phyloP scores from a whole-genome alignment of 305 asterid species.

The Withania somnifera region DNA sequence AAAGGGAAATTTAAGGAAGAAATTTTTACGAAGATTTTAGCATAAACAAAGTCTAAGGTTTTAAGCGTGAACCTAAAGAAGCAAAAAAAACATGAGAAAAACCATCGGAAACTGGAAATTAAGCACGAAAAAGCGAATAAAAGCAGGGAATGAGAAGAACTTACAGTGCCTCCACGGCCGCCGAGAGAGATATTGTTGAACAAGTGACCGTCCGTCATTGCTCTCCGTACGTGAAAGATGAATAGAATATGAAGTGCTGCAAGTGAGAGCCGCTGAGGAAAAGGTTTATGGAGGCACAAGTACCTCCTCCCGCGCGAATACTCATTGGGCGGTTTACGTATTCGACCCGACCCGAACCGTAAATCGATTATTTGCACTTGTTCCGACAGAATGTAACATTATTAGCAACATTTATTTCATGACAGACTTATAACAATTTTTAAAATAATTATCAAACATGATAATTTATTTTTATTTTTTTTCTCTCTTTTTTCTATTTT shows the following conservation, averaged over 20 bases:
- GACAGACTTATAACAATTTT: too few species aligned
- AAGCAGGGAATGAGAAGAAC: not conserved
- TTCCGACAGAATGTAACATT: too few species aligned
- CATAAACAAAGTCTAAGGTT: not conserved
- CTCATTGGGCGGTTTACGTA: not conserved
- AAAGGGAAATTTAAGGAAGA: not conserved
- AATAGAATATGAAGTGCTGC: not conserved
- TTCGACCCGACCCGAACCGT: not conserved
- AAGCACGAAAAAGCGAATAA: not conserved
- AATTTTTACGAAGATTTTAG: not conserved
- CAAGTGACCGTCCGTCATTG: slow-evolving; percentile 74
- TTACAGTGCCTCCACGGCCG: slow-evolving; percentile 91
- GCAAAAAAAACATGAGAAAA: not conserved
- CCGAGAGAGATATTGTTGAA: slow-evolving; percentile 76
- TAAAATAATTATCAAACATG: too few species aligned
- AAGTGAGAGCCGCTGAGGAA: not conserved
- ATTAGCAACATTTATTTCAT: too few species aligned
- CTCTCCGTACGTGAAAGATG: not conserved
- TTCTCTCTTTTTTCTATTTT: too few species aligned
- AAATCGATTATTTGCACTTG: not conserved
- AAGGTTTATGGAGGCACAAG: not conserved
- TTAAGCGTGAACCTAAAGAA: not conserved
- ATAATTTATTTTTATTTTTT: too few species aligned
- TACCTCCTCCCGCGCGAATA: slow-evolving; percentile 4
- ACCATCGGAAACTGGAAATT: not conserved